phyloP scores from a whole-genome alignment of 106 monocot species.

The Triglochin maritima region DNA sequence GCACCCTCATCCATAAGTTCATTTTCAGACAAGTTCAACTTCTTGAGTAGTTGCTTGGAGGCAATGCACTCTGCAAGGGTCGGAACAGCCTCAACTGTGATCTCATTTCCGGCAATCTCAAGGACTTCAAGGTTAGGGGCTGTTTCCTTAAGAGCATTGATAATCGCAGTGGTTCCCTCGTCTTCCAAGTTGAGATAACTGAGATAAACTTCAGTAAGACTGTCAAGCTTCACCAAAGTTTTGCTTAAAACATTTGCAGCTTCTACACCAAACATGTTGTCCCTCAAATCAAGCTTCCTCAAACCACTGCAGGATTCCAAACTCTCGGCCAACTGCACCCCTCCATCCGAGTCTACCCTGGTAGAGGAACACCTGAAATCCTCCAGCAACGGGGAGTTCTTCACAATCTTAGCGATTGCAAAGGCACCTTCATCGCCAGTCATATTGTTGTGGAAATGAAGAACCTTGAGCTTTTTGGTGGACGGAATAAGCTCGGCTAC shows the following conservation, averaged over 20 bases:
- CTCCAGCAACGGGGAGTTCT: slow-evolving; percentile 25
- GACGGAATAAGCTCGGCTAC: slow-evolving; percentile 67
- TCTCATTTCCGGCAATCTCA: slow-evolving; percentile 82
- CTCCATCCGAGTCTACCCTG: slow-evolving; percentile 65
- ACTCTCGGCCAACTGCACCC: slow-evolving; percentile 53
- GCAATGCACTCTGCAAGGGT: slow-evolving; percentile 29
- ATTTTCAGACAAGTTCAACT: slow-evolving; percentile 66
- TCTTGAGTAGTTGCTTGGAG: slow-evolving; percentile 38
- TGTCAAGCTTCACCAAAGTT: slow-evolving; percentile 37
- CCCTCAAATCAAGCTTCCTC: slow-evolving; percentile 67
- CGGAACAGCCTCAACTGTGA: slow-evolving; percentile 36
- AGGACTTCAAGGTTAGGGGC: slow-evolving; percentile 40
- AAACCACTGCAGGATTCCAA: slow-evolving; percentile 37
- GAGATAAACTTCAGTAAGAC: slow-evolving; percentile 56
- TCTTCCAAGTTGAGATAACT: slow-evolving; percentile 86
- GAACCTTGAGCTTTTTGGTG: slow-evolving; percentile 61
- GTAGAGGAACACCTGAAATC: slow-evolving; percentile 88
- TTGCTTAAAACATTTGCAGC: slow-evolving; percentile 53
- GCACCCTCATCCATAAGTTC: slow-evolving; percentile 81
- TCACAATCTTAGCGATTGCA: slow-evolving; percentile 6
- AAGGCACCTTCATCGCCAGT: slow-evolving; percentile 13
- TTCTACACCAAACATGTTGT: slow-evolving; percentile 80
- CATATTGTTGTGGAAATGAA: slow-evolving; percentile 84
- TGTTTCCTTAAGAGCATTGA: slow-evolving; percentile 35
- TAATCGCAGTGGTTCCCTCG: slow-evolving; percentile 46